Evolutionary conservation across 2,329 filamentous ascomycete genomes (phyloP), one percentile per base, ranked within the genome.

Genomic region (Macrophomina phaseolina): DNA sequence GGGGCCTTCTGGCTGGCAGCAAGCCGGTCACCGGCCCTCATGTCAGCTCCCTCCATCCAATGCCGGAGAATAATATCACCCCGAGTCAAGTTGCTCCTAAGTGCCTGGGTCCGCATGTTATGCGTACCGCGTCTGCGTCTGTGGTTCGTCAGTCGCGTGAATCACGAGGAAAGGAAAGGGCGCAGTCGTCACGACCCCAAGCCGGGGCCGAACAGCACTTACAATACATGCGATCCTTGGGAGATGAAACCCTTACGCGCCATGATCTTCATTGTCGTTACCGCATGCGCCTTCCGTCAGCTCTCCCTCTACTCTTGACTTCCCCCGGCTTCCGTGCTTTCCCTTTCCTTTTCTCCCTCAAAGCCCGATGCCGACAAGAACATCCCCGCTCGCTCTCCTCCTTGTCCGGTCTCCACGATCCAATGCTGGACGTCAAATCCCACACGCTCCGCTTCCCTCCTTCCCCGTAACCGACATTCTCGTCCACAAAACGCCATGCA

Each of bases 221-320:
- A 34, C 23, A 46, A 61, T 3, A 61, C 28, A 45, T 34, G 23
- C 18, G 11, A 62, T n/a, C 58, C 58, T 46, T 60, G 56, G 30
- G 5, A 8, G 58, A 62, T 62, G 58, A 62, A 62, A 62, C 58
- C 38, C 45, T 49, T 49, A 62, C 28, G 45, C 58, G 51, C 49
- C 58, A 62, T 62, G 58, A 62, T 62, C 58, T 16, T 62, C 58
- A 62, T 49, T 30, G n/a, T 23, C 11, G 38, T 49, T 62, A 49
- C 58, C 46, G 32, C 58, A 62, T 62, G 9, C 30, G 42, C 58
- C 32, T 9, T 23, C 23, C 23, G 18, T 14, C 42, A 45, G 42
- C 42, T n/a, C 34, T 36, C 51, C 5, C n/a, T 40, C 52, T 23
- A 36, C 36, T 4, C 28, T 40, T 40, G 42, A 14, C 42, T 45